phyloP scores from a whole-genome alignment of 352 stramenopile species.

The Phytophthora cryptogea region DNA sequence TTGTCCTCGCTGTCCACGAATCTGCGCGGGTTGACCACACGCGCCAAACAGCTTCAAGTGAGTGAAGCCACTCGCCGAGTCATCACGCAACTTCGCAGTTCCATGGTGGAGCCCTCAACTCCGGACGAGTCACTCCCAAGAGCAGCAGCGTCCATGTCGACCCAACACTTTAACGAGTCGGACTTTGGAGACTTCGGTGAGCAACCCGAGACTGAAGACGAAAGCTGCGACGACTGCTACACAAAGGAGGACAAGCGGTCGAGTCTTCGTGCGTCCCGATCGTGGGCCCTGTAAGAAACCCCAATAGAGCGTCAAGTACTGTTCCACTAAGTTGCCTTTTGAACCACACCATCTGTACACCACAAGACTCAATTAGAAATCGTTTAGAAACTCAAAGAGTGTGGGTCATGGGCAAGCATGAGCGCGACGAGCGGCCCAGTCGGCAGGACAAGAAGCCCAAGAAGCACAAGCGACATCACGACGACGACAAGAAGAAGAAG shows the following conservation, averaged over 20 bases:
- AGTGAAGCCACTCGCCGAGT: slow-evolving; percentile 1
- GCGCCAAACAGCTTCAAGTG: slow-evolving; percentile 22
- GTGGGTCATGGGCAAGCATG: slow-evolving; percentile 36
- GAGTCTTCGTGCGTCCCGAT: slow-evolving; percentile 8
- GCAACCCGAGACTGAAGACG: slow-evolving; percentile 19
- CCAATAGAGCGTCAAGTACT: slow-evolving; percentile 1
- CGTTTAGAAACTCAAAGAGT: too few species aligned
- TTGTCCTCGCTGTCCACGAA: slow-evolving; percentile 23
- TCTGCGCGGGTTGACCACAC: slow-evolving; percentile 9
- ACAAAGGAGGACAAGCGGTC: neutral
- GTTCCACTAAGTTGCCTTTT: slow-evolving; percentile 21
- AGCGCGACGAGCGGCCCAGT: slow-evolving; percentile 27
- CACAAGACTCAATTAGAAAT: neutral
- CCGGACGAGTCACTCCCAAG: slow-evolving; percentile 4
- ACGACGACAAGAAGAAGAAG: slow-evolving; percentile 44
- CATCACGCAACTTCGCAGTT: slow-evolving; percentile 5
- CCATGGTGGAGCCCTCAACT: slow-evolving; percentile 1
- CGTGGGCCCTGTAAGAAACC: slow-evolving; percentile 5
- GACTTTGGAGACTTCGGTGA: slow-evolving; percentile 10
- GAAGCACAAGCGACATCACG: slow-evolving; percentile 36
- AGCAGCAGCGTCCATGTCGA: slow-evolving; percentile 13
- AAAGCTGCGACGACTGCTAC: neutral
- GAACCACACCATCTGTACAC: slow-evolving; percentile 23
- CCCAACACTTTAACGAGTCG: slow-evolving; percentile 15
- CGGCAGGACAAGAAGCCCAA: slow-evolving; percentile 38